Conservation (phyloP, 768 basidiomycete genomes). For the Scleroderma bovista region DNA sequence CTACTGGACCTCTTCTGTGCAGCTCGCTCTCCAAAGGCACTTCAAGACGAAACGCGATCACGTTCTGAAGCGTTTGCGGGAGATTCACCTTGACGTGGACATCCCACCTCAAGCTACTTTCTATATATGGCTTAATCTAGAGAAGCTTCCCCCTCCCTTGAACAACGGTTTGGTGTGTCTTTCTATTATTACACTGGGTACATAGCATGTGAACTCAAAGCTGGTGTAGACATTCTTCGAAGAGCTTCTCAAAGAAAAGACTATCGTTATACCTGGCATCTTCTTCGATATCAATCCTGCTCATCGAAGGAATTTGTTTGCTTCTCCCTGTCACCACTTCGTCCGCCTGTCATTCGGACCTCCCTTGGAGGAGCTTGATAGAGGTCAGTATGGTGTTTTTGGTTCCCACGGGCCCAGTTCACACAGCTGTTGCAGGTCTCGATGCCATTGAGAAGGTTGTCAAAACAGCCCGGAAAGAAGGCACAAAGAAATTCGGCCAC, state of each 20-base stretch:
- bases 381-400: slow-evolving; percentile 38
- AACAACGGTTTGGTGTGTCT: slow-evolving; percentile 76
- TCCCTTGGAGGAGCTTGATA: slow-evolving; percentile 72
- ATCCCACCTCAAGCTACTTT: slow-evolving; percentile 80
- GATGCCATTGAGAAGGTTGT: slow-evolving; percentile 83
- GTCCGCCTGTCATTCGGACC: slow-evolving; percentile 86
- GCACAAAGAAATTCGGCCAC: slow-evolving; percentile 61
- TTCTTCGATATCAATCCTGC: slow-evolving; percentile 80
- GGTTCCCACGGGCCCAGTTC: slow-evolving; percentile 2
- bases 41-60: slow-evolving; percentile 92
- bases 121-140: slow-evolving; percentile 91
- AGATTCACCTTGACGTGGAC: slow-evolving; percentile 71
- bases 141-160: slow-evolving; percentile 70
- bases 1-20: background rate
- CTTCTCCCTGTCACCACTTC: slow-evolving; percentile 86
- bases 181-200: background rate
- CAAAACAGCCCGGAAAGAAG: slow-evolving; percentile 58
- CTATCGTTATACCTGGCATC: slow-evolving; percentile 87
- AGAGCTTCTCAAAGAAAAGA: slow-evolving; percentile 84
- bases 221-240: slow-evolving; percentile 79
- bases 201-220: slow-evolving; percentile 1
- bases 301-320: slow-evolving; percentile 84
- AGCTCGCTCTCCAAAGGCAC: slow-evolving; percentile 81
- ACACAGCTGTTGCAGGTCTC: slow-evolving; percentile 43
- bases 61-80: slow-evolving; percentile 73